Evolutionary conservation across 2,329 filamentous ascomycete genomes (phyloP), one percentile per base, ranked within the genome.

Genomic region (Scedosporium dehoogii): DNA sequence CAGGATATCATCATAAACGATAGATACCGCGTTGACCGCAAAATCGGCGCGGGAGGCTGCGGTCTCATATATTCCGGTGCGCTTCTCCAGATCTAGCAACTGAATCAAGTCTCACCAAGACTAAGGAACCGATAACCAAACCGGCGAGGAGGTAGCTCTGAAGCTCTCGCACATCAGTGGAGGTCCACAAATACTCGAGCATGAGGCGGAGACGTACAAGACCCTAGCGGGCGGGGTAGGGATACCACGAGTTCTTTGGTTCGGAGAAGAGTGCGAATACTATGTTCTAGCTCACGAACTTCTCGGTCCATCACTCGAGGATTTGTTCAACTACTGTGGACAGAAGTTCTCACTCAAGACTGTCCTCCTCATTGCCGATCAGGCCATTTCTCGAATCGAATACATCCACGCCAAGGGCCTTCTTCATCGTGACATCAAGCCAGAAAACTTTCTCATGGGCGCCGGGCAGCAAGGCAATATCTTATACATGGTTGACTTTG

Each of bases 241-340:
- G 29, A 69, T 70, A 41, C 68, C 69, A 2, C 60, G 51, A 58
- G 61, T 71, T 29, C 63, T 59, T 33, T 69, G 67, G 64, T 67
- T 62, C 58, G 69, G 68, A n/a, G 58, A 55, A 1, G 65, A 69
- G 55, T 48, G 63, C 38, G 63, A 66, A 7, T 70, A 68, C 63
- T 58, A 67, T 46, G 67, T 63, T 23, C 51, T 72, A 9, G 62
- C 70, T 42, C 62, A 63, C 42, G 68, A 71, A 14, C 60, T 69
- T 53, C 67, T 72, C 63, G 87, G 87, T 63, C 86, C 87, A 58
- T 86, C 83, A 66, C 79, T 90, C 71, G 85, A 89, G 74, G 86
- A 89, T 70, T 78, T 90, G 23, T 89, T 69, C 62, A 64, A 67
- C 57, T 66, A 63, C 57, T 70, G 67, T 62, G 60, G 58, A 59